Evolutionary conservation across 2,329 filamentous ascomycete genomes (phyloP).

Genomic region (Alternaria arborescens): DNA sequence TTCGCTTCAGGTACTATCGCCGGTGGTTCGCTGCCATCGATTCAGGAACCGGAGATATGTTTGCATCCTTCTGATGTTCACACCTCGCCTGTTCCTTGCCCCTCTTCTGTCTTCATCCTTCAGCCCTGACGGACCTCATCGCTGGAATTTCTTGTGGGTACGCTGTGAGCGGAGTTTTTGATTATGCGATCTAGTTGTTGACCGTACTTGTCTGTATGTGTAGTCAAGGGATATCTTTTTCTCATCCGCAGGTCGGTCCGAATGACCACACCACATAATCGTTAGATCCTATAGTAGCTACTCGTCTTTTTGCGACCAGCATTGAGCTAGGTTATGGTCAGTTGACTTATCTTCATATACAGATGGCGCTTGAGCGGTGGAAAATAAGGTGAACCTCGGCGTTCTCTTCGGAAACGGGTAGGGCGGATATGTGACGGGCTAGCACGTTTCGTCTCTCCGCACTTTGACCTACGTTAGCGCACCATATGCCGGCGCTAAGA

Average conservation of each 20-base stretch:
- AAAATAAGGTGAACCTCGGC: slow-evolving; percentile 64
- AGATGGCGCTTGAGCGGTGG: slow-evolving; percentile 95
- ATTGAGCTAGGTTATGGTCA: slow-evolving; percentile 56
- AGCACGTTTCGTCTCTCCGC: slow-evolving; percentile 8
- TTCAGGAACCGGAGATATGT: neutral
- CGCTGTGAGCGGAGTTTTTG: neutral
- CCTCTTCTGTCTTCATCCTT: neutral
- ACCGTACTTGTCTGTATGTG: neutral
- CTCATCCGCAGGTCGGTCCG: neutral
- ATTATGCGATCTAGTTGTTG: neutral
- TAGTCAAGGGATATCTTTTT: neutral
- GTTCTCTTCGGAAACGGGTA: slow-evolving; percentile 6
- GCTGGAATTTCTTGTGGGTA: neutral
- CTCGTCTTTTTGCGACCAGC: neutral
- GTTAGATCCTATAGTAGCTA: neutral
- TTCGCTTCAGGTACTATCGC: neutral
- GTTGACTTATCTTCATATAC: slow-evolving; percentile 98
- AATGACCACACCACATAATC: neutral
- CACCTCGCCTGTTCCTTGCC: neutral
- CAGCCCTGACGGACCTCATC: neutral
- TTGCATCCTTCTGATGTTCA: neutral
- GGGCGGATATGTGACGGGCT: neutral
- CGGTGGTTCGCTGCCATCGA: neutral
- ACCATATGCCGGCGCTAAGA: slow-evolving; percentile 7
- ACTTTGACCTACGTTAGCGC: neutral